Percentiles rank a stretch among this genome's conserved stretches.
These are phyloP conservation scores for Rhizopus sp. DNA, from an alignment of 371 early-diverging fungal species.

Conservation along the genomic window DNA sequence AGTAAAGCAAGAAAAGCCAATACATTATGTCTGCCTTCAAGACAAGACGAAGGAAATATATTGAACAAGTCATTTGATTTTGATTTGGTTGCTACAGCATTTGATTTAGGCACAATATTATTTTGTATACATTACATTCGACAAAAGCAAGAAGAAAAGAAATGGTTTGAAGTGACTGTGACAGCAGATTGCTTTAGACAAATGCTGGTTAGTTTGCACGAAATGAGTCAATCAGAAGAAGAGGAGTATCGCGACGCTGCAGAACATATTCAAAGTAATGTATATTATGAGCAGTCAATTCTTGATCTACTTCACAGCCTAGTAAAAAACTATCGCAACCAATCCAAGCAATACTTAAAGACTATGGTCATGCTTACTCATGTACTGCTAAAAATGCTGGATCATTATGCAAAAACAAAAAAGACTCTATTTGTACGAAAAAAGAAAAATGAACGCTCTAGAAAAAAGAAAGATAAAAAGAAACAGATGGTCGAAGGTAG, in stretches of 20 bases:
- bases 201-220: conserved; percentile 53
- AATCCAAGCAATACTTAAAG: conserved; percentile 58
- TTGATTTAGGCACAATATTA: conserved; percentile 54
- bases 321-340: conserved; percentile 44
- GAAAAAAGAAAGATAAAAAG: conserved; percentile 14
- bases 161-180: conserved; percentile 57
- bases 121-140: conserved; percentile 58
- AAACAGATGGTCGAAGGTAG: conserved; percentile 5
- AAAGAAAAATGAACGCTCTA: conserved; percentile 19
- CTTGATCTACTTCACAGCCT: conserved; percentile 62
- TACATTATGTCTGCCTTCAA: background rate
- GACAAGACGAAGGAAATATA: conserved; percentile 7
- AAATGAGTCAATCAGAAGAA: conserved; percentile 52
- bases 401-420: conserved; percentile 59
- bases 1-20: conserved; percentile 13
- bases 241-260: conserved; percentile 61
- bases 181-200: conserved; percentile 65
- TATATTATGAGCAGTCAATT: conserved; percentile 69
- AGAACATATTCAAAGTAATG: conserved; percentile 68
- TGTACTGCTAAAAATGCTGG: conserved; percentile 62
- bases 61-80: conserved; percentile 41
- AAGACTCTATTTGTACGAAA: conserved; percentile 53
- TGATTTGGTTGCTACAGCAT: conserved; percentile 55
- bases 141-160: conserved; percentile 50
- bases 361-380: conserved; percentile 58